These are phyloP conservation scores for Dipteronia sinensis DNA, from an alignment of 345 rosid genomes.

Conservation along the genomic window DNA sequence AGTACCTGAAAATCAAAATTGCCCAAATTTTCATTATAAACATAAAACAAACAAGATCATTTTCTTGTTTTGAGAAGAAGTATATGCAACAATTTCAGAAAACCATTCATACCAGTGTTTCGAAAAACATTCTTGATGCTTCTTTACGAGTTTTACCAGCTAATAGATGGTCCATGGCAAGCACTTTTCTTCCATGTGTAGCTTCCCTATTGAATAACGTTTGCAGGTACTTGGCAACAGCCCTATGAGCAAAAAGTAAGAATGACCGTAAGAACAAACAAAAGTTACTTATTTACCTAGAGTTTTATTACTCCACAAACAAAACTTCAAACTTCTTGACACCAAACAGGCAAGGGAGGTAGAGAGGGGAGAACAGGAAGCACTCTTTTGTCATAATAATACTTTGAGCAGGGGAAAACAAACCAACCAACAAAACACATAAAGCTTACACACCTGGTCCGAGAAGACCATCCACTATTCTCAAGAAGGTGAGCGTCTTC, in stretches of 20 bases:
- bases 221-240: constrained; percentile 91
- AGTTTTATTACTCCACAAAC: background rate
- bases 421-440: background rate
- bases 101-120: constrained; percentile 75
- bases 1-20: constrained; percentile 62
- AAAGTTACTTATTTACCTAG: background rate
- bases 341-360: background rate
- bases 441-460: constrained; percentile 69
- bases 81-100: background rate
- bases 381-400: background rate
- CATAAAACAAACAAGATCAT: background rate
- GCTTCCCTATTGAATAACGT: constrained; percentile 69
- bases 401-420: background rate
- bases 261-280: constrained; percentile 5
- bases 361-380: background rate
- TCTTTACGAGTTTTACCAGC: constrained; percentile 96
- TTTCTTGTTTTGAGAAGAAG: background rate
- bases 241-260: constrained; percentile 46
- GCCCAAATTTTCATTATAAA: background rate
- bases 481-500: constrained; percentile 73
- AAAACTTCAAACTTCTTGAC: background rate
- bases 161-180: constrained; percentile 69
- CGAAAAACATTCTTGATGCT: constrained; percentile 98
- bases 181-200: constrained; percentile 52
- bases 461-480: constrained; percentile 98